phyloP scores from a whole-genome alignment of 192 early-diverging fungal genomes.

The Umbelopsis isabellina region DNA sequence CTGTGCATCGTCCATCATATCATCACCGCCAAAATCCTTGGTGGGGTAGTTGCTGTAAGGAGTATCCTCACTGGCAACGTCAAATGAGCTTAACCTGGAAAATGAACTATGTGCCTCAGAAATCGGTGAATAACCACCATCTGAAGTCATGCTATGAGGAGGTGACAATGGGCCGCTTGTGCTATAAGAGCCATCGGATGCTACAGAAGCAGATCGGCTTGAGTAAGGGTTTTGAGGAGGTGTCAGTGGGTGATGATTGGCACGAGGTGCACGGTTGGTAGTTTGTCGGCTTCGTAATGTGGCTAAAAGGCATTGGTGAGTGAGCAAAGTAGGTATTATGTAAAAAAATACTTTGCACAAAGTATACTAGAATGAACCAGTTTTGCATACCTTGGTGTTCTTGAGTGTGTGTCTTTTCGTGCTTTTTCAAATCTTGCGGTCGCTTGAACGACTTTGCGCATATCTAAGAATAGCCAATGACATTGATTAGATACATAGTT shows the following conservation, averaged over 20 bases:
- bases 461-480: conserved; percentile 32
- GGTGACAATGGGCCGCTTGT: conserved; percentile 11
- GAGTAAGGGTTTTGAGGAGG: conserved; percentile 16
- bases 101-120: neutral
- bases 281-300: conserved; percentile 9
- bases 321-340: neutral
- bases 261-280: neutral
- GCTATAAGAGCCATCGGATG: conserved; percentile 10
- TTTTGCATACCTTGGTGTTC: conserved; percentile 28
- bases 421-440: conserved; percentile 96
- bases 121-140: neutral
- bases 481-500: conserved; percentile 24
- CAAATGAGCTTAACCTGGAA: conserved; percentile 10
- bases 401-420: conserved; percentile 81
- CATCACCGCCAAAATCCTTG: conserved; percentile 10
- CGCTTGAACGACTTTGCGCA: conserved; percentile 82
- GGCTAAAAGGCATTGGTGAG: neutral
- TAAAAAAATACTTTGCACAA: too few relatives aligned
- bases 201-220: conserved; percentile 8
- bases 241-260: conserved; percentile 18
- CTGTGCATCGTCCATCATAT: conserved; percentile 18
- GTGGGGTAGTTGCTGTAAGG: conserved; percentile 3
- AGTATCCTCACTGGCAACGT: neutral
- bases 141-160: conserved; percentile 19
- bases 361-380: too few relatives aligned